These are phyloP conservation scores for Leccinellum albellum DNA, from an alignment of 768 basidiomycete genomes.

Conservation along the genomic window DNA sequence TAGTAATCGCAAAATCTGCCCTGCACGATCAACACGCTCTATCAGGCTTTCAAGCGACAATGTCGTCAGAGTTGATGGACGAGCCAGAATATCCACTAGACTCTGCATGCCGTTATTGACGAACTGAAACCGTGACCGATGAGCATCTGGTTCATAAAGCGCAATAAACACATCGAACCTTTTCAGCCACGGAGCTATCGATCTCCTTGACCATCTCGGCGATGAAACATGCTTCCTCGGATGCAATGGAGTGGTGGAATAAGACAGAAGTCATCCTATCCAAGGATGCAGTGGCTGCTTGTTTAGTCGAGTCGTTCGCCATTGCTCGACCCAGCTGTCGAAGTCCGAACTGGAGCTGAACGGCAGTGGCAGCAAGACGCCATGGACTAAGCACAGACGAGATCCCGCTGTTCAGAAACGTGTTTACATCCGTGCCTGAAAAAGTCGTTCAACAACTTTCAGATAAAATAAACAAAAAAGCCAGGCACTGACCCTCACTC, in stretches of 20 bases:
- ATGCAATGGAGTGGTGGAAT: slow-evolving; percentile 69
- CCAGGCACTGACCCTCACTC: slow-evolving; percentile 45
- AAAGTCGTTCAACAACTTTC: neutral
- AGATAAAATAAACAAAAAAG: neutral
- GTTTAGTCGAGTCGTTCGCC: slow-evolving; percentile 46
- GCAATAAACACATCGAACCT: slow-evolving; percentile 38
- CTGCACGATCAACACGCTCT: slow-evolving; percentile 49
- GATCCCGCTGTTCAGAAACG: slow-evolving; percentile 55
- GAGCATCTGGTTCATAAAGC: neutral
- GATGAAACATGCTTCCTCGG: slow-evolving; percentile 78
- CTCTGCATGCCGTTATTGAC: slow-evolving; percentile 70
- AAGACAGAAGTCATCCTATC: slow-evolving; percentile 64
- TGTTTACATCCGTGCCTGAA: slow-evolving; percentile 41
- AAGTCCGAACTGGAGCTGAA: slow-evolving; percentile 72
- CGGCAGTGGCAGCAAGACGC: slow-evolving; percentile 78
- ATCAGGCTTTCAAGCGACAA: slow-evolving; percentile 28
- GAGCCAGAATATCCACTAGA: slow-evolving; percentile 53
- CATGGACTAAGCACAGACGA: slow-evolving; percentile 74
- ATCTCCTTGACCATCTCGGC: slow-evolving; percentile 78
- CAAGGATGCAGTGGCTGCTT: slow-evolving; percentile 57
- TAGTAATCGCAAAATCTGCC: slow-evolving; percentile 67
- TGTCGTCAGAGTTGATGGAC: slow-evolving; percentile 16
- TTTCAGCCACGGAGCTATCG: slow-evolving; percentile 59
- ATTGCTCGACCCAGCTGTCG: slow-evolving; percentile 71
- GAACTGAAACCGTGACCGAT: slow-evolving; percentile 42